phyloP scores from a whole-genome alignment of 1,284 basidiomycete species.

The Sphagnurus paluster region DNA sequence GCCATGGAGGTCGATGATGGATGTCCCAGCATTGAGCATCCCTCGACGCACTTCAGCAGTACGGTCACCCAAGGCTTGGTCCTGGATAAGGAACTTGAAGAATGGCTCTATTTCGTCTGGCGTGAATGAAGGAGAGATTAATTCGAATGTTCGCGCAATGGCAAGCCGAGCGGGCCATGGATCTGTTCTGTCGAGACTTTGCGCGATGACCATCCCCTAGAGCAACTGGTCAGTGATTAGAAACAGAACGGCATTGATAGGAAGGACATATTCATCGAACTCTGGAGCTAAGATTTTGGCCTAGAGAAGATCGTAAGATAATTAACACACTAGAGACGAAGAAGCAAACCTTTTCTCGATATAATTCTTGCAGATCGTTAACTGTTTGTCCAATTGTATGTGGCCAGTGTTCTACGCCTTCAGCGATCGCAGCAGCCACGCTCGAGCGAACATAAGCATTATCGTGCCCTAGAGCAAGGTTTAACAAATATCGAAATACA shows the following conservation, averaged over 20 bases:
- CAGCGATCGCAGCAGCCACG: conserved; percentile 76
- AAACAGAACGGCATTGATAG: conserved; percentile 3
- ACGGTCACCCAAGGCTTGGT: conserved; percentile 89
- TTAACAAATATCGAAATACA: conserved; percentile 8
- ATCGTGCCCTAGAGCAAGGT: conserved; percentile 62
- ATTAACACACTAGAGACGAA: conserved; percentile 2
- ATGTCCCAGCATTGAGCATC: conserved; percentile 86
- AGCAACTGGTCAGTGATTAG: conserved; percentile 3
- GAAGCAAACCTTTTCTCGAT: conserved; percentile 76
- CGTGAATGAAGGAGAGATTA: conserved; percentile 70
- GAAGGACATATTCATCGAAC: conserved; percentile 82
- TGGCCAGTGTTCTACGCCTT: conserved; percentile 77
- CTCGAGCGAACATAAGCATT: conserved; percentile 81
- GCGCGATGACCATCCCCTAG: conserved; percentile 92
- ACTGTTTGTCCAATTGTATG: conserved; percentile 55
- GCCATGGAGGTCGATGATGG: conserved; percentile 86
- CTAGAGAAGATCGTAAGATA: conserved; percentile 32
- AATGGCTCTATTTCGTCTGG: conserved; percentile 73
- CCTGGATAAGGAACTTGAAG: conserved; percentile 86
- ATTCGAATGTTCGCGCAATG: conserved; percentile 70
- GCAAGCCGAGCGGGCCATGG: conserved; percentile 89
- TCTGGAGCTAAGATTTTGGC: conserved; percentile 88
- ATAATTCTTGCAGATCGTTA: conserved; percentile 65
- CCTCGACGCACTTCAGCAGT: conserved; percentile 79
- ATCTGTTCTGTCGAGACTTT: conserved; percentile 88